A percentile compares a stretch with the other conserved stretches of the same genome.
Conservation (phyloP, 495 filamentous ascomycete genomes). For the Mytilinidion resinicola region DNA sequence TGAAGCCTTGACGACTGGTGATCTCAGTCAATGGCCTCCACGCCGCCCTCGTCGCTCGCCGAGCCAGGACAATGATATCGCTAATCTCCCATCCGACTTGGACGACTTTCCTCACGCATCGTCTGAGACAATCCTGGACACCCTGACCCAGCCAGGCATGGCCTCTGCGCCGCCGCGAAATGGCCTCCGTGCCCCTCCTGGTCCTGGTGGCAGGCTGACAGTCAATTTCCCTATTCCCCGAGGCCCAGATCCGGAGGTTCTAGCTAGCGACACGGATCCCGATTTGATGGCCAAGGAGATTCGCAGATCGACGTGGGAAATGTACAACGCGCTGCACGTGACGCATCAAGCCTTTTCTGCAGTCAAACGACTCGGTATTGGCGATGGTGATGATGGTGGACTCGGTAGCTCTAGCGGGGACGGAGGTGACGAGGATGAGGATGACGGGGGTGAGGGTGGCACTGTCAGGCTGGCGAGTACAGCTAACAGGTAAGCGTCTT, state of each 20-base stretch:
- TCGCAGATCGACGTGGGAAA: conserved; percentile 14
- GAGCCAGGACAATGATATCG: conserved; percentile 14
- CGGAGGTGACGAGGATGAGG: not conserved
- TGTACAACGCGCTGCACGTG: conserved; percentile 14
- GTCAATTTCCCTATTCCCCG: conserved; percentile 24
- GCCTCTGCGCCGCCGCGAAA: not conserved
- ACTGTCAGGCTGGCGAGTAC: not conserved
- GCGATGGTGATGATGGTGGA: not conserved
- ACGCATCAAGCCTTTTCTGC: conserved; percentile 12
- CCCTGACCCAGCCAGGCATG: not conserved
- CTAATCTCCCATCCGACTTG: not conserved
- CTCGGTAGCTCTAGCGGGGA: too few species aligned
- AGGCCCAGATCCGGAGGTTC: conserved; percentile 20
- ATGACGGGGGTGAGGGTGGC: not conserved
- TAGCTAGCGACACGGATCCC: conserved; percentile 11
- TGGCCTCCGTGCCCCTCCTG: conserved; percentile 7
- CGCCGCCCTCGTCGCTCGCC: conserved; percentile 10
- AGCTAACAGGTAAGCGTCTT: too few species aligned
- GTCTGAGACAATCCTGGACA: not conserved
- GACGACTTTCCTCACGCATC: not conserved
- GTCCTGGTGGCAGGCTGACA: conserved; percentile 17
- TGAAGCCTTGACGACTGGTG: not conserved
- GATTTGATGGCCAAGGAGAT: conserved; percentile 9
- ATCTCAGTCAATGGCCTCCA: not conserved
- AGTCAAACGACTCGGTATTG: not conserved